A percentile compares a stretch with the other conserved stretches of the same genome.
These are phyloP conservation scores for Apiotrichum domesticum DNA, from an alignment of 1,284 basidiomycete species.

Conservation along the genomic window DNA sequence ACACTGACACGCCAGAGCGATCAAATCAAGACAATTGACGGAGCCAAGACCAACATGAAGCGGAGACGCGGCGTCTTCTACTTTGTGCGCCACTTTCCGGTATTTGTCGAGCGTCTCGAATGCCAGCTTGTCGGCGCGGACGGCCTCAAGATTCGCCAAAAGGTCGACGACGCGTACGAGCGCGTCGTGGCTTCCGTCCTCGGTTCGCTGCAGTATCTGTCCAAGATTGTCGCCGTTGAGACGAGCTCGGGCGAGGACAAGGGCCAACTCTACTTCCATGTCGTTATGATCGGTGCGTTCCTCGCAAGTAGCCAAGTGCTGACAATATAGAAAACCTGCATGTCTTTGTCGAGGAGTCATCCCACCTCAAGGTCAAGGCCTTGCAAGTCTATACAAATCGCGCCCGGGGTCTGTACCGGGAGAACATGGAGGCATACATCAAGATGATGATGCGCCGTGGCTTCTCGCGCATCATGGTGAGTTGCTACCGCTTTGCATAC, in stretches of 20 bases:
- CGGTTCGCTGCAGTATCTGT: constrained; percentile 87
- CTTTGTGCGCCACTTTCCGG: constrained; percentile 87
- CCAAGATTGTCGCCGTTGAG: constrained; percentile 71
- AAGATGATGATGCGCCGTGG: constrained; percentile 80
- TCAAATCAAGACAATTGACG: constrained; percentile 83
- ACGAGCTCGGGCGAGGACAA: constrained; percentile 73
- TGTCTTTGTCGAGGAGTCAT: constrained; percentile 76
- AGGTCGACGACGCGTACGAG: constrained; percentile 78
- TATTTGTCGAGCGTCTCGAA: constrained; percentile 79
- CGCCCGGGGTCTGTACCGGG: constrained; percentile 78
- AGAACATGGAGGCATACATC: constrained; percentile 79
- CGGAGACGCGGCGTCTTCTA: constrained; percentile 83
- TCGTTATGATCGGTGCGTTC: constrained; percentile 83
- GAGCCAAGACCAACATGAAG: constrained; percentile 66
- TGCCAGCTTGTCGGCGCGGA: constrained; percentile 73
- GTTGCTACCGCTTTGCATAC: constrained; percentile 32
- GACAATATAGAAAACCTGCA: constrained; percentile 81
- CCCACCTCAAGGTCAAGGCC: constrained; percentile 53
- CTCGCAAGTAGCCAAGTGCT: neutral
- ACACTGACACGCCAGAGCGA: constrained; percentile 55
- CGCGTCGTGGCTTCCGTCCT: constrained; percentile 84
- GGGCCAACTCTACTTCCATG: constrained; percentile 91
- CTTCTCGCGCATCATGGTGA: constrained; percentile 78
- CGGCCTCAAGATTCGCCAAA: constrained; percentile 67
- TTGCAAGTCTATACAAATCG: constrained; percentile 63